Base-by-base conservation (phyloP, 768 basidiomycete genomes). In the Russula brevipes region DNA sequence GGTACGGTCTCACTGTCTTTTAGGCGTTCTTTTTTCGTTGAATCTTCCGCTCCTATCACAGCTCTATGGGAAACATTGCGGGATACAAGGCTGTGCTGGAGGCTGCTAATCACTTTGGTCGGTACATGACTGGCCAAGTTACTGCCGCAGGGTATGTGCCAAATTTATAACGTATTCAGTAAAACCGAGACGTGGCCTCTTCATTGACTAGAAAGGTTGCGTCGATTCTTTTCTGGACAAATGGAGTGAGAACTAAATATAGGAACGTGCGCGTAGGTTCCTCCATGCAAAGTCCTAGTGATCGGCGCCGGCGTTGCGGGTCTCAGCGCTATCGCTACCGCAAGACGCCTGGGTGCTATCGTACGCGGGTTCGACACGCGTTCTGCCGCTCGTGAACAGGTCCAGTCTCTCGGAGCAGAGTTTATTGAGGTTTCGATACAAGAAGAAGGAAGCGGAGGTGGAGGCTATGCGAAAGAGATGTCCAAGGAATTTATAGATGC, bases 41-140 rank as follows among this genome's bases (percentile, higher is more conserved):
- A n/a, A 35, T 31, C 17, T n/a, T 24, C 14, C 14, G 19, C 16
- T 10, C 11, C n/a, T 17, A 24, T 38, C 4, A 17, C 41, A 92
- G 92, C 70, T 93, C 91, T 31, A 94, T 94, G 92, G 86, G 88
- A n/a, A 94, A 94, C 71, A 94, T 92, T 46, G 83, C 91, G n/a
- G 92, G 92, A 12, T 94, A 94, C 74, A 92, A 94, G 73, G 92
- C 92, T 45, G 91, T 94, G 52, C 73, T 94, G 71, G 92, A 94
- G 73, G 92, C 92, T 36, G 89, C 91, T 31, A 93, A 91, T 73
- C 83, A 89, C 70, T 94, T 94, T 69, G 91, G 91, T 70, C 80
- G 92, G 68, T 94, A 91, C 76, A 78, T 94, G 67, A 92, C 92
- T 39, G 92, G 92, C 69, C 92, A 94, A 73, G 90, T 91, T 59